Evolutionary conservation across 2,329 filamentous ascomycete genomes (phyloP).

Genomic region (Colletotrichum melonis): DNA sequence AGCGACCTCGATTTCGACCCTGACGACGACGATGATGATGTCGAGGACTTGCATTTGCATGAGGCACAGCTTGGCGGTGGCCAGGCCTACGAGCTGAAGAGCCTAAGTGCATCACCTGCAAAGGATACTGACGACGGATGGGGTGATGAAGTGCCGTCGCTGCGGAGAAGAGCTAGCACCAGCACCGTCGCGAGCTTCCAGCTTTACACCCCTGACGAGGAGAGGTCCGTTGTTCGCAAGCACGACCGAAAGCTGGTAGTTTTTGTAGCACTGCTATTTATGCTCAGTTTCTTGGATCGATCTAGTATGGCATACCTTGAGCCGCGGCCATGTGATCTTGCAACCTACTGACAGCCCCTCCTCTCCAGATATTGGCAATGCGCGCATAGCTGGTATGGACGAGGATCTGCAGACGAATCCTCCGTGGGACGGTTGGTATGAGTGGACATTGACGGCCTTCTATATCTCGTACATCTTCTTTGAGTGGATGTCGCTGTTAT

Average conservation of each 20-base stretch:
- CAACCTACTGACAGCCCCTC: conserved; percentile 2
- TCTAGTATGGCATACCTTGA: conserved; percentile 69
- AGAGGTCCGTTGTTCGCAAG: conserved; percentile 75
- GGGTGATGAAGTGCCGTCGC: conserved; percentile 43
- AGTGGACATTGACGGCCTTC: conserved; percentile 71
- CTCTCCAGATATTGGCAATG: conserved; percentile 69
- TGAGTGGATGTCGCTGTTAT: conserved; percentile 74
- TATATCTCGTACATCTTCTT: conserved; percentile 73
- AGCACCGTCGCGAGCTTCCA: conserved; percentile 51
- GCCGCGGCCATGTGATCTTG: not conserved
- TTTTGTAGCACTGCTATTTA: conserved; percentile 85
- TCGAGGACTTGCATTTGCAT: conserved; percentile 41
- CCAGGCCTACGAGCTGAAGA: conserved; percentile 48
- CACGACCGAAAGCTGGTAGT: conserved; percentile 82
- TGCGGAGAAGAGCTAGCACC: conserved; percentile 40
- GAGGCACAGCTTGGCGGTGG: conserved; percentile 42
- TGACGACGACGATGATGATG: conserved; percentile 39
- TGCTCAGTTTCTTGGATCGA: conserved; percentile 87
- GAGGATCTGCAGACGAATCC: conserved; percentile 66
- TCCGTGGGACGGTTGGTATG: conserved; percentile 61
- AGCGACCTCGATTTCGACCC: conserved; percentile 44
- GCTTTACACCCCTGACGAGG: conserved; percentile 74
- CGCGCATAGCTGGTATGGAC: conserved; percentile 73
- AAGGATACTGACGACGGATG: conserved; percentile 44
- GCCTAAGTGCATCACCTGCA: not conserved